Conservation (phyloP, 106 monocot species). For the Gastrodia elata region DNA sequence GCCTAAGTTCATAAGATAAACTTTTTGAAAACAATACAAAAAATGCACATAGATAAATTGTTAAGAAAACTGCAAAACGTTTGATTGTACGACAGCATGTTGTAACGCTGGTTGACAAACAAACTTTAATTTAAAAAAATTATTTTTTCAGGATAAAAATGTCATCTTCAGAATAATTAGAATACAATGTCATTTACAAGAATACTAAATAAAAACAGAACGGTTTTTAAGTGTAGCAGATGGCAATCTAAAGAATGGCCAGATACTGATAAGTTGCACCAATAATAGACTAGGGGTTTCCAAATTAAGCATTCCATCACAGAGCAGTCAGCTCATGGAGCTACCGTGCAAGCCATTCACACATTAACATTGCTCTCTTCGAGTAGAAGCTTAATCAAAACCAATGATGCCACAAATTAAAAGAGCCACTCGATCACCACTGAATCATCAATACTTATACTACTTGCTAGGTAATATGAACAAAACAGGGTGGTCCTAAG, state of each 20-base stretch:
- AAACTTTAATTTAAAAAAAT: neutral
- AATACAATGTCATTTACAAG: too few species aligned
- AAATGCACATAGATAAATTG: neutral
- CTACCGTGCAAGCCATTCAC: neutral
- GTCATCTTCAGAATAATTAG: too few species aligned
- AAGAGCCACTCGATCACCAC: neutral
- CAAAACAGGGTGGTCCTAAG: neutral
- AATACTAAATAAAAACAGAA: neutral
- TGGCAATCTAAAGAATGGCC: neutral
- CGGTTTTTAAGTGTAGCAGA: neutral
- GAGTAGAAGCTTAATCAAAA: neutral
- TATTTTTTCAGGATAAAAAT: neutral
- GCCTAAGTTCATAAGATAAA: slow-evolving; percentile 20
- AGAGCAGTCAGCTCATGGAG: neutral
- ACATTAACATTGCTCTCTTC: neutral
- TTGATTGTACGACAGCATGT: neutral
- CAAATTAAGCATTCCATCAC: neutral
- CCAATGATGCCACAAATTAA: neutral
- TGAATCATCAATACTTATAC: neutral
- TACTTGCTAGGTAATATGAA: neutral
- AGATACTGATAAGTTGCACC: neutral
- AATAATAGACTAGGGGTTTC: neutral
- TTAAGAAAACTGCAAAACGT: neutral
- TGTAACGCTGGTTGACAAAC: neutral
- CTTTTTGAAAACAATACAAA: neutral